phyloP scores from a whole-genome alignment of 306 rosid species.

The Quercus rubra region DNA sequence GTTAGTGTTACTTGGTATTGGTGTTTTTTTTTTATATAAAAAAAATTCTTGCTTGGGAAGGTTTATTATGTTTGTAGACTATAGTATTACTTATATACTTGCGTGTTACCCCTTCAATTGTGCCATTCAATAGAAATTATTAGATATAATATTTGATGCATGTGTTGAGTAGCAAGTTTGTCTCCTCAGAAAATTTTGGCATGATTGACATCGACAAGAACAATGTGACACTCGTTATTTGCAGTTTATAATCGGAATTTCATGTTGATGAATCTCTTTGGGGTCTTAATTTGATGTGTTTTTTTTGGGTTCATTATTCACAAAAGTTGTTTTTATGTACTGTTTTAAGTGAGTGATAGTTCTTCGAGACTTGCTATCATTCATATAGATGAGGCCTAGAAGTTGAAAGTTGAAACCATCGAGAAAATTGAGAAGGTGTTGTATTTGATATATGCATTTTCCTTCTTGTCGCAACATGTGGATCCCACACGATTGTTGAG shows the following conservation, averaged over 20 bases:
- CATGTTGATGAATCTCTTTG: background rate
- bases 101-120: too few species aligned
- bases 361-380: background rate
- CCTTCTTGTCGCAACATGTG: too few species aligned
- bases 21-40: too few species aligned
- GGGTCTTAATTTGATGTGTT: background rate
- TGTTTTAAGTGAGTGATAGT: background rate
- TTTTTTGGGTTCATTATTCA: background rate
- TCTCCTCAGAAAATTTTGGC: background rate
- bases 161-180: background rate
- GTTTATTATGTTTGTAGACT: background rate
- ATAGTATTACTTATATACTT: too few species aligned
- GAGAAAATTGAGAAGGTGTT: too few species aligned
- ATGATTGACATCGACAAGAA: background rate
- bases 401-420: background rate
- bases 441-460: too few species aligned
- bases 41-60: background rate
- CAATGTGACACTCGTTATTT: background rate
- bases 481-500: too few species aligned
- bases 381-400: background rate
- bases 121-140: background rate
- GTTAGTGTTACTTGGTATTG: background rate
- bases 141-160: background rate
- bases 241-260: background rate
- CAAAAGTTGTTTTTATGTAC: background rate